Percentiles rank a stretch among this genome's conserved stretches.
Evolutionary conservation across 2,329 filamentous ascomycete species (phyloP).

Genomic region (Colletotrichum sp.): DNA sequence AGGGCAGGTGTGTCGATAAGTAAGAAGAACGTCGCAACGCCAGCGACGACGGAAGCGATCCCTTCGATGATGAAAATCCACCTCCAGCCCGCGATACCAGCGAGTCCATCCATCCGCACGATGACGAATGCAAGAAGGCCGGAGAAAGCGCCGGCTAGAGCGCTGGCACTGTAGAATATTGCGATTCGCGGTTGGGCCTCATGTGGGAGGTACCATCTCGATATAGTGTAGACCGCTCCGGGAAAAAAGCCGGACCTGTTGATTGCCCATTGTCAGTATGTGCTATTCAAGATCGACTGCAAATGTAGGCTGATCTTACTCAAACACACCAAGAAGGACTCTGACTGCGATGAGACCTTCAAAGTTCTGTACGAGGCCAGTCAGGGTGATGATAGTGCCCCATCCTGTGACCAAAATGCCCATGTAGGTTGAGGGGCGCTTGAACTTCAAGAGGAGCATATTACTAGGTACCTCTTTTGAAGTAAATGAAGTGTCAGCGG

Average conservation of each 20-base stretch:
- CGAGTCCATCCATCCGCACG: constrained; percentile 51
- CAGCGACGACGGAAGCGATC: constrained; percentile 31
- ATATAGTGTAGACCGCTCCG: constrained; percentile 55
- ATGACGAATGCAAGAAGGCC: constrained; percentile 64
- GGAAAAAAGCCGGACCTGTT: constrained; percentile 51
- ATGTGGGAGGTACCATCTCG: constrained; percentile 52
- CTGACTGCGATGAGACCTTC: constrained; percentile 31
- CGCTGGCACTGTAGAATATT: constrained; percentile 74
- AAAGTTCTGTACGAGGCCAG: constrained; percentile 27
- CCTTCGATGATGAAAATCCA: constrained; percentile 30
- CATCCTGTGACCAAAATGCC: constrained; percentile 34
- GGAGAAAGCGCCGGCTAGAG: constrained; percentile 70
- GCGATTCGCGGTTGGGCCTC: constrained; percentile 47
- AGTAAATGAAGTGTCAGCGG: not conserved
- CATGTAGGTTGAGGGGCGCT: constrained; percentile 65
- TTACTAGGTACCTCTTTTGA: constrained; percentile 61
- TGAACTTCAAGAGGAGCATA: constrained; percentile 65
- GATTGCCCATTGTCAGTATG: constrained; percentile 29
- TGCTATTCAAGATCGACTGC: not conserved
- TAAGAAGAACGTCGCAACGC: constrained; percentile 24
- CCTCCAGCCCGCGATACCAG: constrained; percentile 45
- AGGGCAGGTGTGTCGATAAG: constrained; percentile 26
- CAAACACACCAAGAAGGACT: constrained; percentile 41
- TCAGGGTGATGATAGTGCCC: constrained; percentile 27
- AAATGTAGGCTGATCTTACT: not conserved